Conservation (phyloP, 1,284 basidiomycete genomes). For the Wolfiporia cocos region DNA sequence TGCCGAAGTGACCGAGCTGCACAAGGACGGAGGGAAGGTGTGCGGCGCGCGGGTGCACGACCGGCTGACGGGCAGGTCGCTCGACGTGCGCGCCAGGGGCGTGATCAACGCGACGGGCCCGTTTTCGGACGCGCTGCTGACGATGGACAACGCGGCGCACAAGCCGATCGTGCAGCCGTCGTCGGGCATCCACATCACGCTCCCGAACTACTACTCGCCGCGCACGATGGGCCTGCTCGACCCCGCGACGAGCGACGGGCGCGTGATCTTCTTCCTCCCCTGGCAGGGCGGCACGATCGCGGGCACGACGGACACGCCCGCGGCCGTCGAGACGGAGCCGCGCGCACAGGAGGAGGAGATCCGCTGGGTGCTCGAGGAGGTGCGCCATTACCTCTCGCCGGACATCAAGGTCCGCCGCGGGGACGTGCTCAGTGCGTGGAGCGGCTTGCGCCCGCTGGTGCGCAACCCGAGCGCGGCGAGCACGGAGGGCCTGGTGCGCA, state of each 20-base stretch:
- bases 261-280: conserved; percentile 98
- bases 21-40: conserved; percentile 72
- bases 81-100: conserved; percentile 82
- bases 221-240: conserved; percentile 95
- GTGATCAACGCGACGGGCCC: conserved; percentile 97
- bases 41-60: conserved; percentile 80
- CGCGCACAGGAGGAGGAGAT: conserved; percentile 91
- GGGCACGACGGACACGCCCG: conserved; percentile 91
- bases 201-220: conserved; percentile 96
- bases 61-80: conserved; percentile 79
- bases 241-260: conserved; percentile 92
- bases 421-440: conserved; percentile 98
- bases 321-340: conserved; percentile 75
- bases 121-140: conserved; percentile 84
- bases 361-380: conserved; percentile 93
- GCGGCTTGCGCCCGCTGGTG: conserved; percentile 86
- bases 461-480: conserved; percentile 75
- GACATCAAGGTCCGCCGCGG: conserved; percentile 93
- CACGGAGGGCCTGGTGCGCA: conserved; percentile 89
- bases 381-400: conserved; percentile 82
- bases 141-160: conserved; percentile 79
- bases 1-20: conserved; percentile 77
- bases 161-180: conserved; percentile 90
- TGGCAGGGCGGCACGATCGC: conserved; percentile 99
- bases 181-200: conserved; percentile 92